A percentile compares a stretch with the other conserved stretches of the same genome.
These are phyloP conservation scores for Metschnikowia aberdeeniae DNA, from an alignment of 805 yeast species.

Conservation along the genomic window DNA sequence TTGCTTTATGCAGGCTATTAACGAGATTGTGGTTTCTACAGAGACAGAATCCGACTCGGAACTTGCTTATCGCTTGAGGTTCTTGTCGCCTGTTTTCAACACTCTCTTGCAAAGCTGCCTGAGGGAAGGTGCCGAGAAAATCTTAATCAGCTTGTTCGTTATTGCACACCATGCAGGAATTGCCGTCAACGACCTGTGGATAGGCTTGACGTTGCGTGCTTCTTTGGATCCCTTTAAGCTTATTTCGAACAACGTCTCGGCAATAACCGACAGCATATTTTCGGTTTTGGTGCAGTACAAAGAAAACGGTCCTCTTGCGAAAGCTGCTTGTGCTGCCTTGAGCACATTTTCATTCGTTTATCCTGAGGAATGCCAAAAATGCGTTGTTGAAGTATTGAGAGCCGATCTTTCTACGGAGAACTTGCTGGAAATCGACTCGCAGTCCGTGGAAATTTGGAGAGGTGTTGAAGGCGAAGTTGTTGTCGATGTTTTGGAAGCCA, in stretches of 20 bases:
- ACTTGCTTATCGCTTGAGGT: constrained; percentile 17
- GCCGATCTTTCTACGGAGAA: constrained; percentile 37
- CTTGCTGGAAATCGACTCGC: constrained; percentile 40
- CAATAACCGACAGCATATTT: constrained; percentile 19
- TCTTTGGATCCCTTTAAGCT: constrained; percentile 49
- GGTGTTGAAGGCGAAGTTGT: constrained; percentile 69
- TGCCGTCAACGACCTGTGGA: constrained; percentile 64
- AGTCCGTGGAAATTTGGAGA: constrained; percentile 60
- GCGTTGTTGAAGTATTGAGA: constrained; percentile 41
- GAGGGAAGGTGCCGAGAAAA: constrained; percentile 13
- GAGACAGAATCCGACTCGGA: constrained; percentile 16
- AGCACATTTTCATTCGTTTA: constrained; percentile 53
- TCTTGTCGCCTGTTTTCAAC: constrained; percentile 24
- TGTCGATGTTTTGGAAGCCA: constrained; percentile 51
- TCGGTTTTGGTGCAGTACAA: constrained; percentile 18
- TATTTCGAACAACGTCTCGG: constrained; percentile 32
- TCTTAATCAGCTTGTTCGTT: constrained; percentile 23
- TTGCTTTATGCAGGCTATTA: constrained; percentile 43
- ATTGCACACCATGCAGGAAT: constrained; percentile 27
- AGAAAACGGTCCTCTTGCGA: constrained; percentile 43
- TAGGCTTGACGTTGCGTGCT: constrained; percentile 61
- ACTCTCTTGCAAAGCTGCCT: constrained; percentile 22
- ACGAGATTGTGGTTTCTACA: constrained; percentile 18
- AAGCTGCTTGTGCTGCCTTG: constrained; percentile 38
- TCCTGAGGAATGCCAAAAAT: constrained; percentile 54